A percentile compares a stretch with the other conserved stretches of the same genome.
Evolutionary conservation across 345 rosid species (phyloP).

Genomic region (Theobroma cacao): DNA sequence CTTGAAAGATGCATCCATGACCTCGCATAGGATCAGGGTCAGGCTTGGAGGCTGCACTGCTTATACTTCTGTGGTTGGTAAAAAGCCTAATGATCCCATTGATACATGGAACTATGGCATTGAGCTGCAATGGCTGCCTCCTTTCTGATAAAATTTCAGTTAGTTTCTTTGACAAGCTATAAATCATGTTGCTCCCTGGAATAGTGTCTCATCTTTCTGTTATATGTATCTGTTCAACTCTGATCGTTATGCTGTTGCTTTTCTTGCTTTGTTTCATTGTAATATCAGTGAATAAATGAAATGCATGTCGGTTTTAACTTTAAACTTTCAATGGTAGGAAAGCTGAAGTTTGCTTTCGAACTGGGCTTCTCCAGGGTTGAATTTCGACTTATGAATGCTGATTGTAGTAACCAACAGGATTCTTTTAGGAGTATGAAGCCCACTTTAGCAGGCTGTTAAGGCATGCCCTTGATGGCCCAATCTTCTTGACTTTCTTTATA

Average conservation of each 20-base stretch:
- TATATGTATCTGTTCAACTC: neutral
- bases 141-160: conserved; percentile 22
- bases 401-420: neutral
- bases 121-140: conserved; percentile 60
- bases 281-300: neutral
- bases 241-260: neutral
- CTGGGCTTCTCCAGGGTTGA: neutral
- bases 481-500: too few relatives aligned
- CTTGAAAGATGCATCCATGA: conserved; percentile 60
- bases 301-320: neutral
- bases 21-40: conserved; percentile 45
- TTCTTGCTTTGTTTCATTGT: neutral
- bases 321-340: neutral
- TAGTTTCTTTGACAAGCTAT: neutral
- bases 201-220: neutral
- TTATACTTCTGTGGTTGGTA: conserved; percentile 44
- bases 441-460: neutral
- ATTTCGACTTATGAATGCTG: neutral
- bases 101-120: conserved; percentile 50
- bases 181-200: neutral
- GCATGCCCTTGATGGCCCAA: neutral
- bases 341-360: neutral
- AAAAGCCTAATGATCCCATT: conserved; percentile 24
- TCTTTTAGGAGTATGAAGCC: neutral
- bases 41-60: conserved; percentile 59